A percentile compares a stretch with the other conserved stretches of the same genome.
phyloP scores from a whole-genome alignment of 208 protist genomes.

The Acanthamoeba sp. region DNA sequence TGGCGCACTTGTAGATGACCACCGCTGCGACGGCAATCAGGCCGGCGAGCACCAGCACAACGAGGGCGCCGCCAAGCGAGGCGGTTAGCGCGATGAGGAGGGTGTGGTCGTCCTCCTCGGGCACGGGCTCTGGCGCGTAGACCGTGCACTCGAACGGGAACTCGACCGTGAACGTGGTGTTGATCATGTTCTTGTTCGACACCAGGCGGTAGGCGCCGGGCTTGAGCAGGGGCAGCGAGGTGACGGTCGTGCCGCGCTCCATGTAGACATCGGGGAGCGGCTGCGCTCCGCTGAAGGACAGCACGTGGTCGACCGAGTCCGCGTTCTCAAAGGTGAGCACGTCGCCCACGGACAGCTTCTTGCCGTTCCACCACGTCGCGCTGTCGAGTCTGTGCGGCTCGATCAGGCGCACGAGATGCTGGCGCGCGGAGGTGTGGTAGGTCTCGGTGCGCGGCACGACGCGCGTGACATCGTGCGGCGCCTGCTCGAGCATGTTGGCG shows the following conservation, averaged over 20 bases:
- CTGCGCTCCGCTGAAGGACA: conserved; percentile 50
- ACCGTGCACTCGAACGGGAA: background rate
- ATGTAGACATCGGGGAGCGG: background rate
- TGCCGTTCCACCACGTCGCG: conserved; percentile 32
- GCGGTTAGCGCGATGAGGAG: conserved; percentile 40
- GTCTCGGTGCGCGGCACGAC: background rate
- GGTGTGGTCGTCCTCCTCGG: conserved; percentile 1
- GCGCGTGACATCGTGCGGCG: background rate
- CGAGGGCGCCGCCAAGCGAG: background rate
- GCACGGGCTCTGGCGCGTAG: background rate
- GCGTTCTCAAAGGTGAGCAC: conserved; percentile 4
- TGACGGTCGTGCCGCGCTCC: background rate
- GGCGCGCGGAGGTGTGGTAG: background rate
- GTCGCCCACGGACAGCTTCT: background rate
- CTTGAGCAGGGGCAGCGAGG: background rate
- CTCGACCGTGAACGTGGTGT: conserved; percentile 23
- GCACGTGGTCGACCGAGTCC: conserved; percentile 19
- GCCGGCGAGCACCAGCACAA: background rate
- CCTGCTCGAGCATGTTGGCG: too few species aligned
- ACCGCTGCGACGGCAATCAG: background rate
- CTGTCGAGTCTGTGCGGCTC: conserved; percentile 12
- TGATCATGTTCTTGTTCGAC: conserved; percentile 57
- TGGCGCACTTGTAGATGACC: conserved; percentile 1
- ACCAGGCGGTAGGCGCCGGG: background rate
- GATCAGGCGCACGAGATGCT: background rate